A percentile compares a stretch with the other conserved stretches of the same genome.
Conservation (phyloP, 2,329 filamentous ascomycete species). For the Cytospora paraplurivora region DNA sequence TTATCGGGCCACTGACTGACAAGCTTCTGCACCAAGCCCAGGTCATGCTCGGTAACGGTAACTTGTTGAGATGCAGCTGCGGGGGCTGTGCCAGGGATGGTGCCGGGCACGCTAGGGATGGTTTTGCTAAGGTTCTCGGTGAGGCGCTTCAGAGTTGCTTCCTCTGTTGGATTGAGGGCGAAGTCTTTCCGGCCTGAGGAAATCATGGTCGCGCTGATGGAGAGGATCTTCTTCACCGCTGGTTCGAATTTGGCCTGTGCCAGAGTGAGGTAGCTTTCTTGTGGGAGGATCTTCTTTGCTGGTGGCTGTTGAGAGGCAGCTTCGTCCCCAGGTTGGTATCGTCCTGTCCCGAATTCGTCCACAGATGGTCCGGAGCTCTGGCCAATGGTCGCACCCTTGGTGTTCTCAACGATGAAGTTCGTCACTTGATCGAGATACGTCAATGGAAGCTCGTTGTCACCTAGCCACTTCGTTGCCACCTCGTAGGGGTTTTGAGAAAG, state of each 20-base stretch:
- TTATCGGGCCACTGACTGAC: conserved; percentile 78
- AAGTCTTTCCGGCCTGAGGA: conserved; percentile 71
- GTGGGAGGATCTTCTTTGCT: conserved; percentile 67
- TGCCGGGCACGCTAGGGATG: conserved; percentile 40
- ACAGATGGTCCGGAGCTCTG: conserved; percentile 53
- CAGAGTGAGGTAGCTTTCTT: conserved; percentile 78
- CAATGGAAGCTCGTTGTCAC: conserved; percentile 84
- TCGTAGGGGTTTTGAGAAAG: conserved; percentile 91
- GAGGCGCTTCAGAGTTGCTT: conserved; percentile 62
- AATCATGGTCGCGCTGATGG: conserved; percentile 74
- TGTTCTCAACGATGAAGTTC: conserved; percentile 89
- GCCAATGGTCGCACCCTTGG: conserved; percentile 82
- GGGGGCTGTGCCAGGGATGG: conserved; percentile 17
- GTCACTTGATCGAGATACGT: conserved; percentile 89
- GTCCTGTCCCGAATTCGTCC: conserved; percentile 76
- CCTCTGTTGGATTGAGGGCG: conserved; percentile 72
- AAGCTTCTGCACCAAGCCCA: conserved; percentile 70
- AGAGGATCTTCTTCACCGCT: conserved; percentile 75
- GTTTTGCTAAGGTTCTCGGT: conserved; percentile 64
- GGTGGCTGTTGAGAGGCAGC: conserved; percentile 40
- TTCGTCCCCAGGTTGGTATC: conserved; percentile 74
- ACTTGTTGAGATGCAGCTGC: conserved; percentile 1
- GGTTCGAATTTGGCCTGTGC: conserved; percentile 70
- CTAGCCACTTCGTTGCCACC: conserved; percentile 85
- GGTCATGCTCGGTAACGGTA: conserved; percentile 48